phyloP scores from a whole-genome alignment of 805 yeast genomes.

The Wickerhamomyces ciferrii region DNA sequence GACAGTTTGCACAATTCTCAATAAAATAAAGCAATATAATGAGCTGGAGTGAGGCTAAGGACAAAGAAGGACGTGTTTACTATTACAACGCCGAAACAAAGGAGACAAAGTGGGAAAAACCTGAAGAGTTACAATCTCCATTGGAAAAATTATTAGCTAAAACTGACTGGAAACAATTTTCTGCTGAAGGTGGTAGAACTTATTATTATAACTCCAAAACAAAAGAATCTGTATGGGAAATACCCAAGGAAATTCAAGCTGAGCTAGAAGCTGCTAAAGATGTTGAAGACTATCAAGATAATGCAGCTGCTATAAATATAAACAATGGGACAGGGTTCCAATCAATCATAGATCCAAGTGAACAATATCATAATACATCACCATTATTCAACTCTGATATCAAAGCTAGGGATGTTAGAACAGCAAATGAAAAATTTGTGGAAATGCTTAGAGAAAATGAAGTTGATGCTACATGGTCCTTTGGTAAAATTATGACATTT shows the following conservation, averaged over 20 bases:
- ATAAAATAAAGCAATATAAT: background rate
- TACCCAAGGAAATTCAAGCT: conserved; percentile 48
- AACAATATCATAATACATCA: conserved; percentile 19
- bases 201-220: conserved; percentile 69
- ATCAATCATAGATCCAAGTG: conserved; percentile 9
- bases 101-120: conserved; percentile 80
- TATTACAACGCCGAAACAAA: conserved; percentile 63
- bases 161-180: conserved; percentile 49
- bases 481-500: conserved; percentile 54
- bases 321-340: conserved; percentile 3
- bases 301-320: background rate
- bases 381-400: conserved; percentile 21
- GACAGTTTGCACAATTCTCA: background rate
- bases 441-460: conserved; percentile 46
- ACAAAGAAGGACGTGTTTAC: conserved; percentile 64
- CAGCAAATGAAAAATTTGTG: conserved; percentile 41
- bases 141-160: conserved; percentile 40
- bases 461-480: conserved; percentile 76
- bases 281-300: conserved; percentile 1
- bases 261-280: conserved; percentile 8
- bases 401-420: conserved; percentile 21
- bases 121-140: conserved; percentile 43
- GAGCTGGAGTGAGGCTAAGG: conserved; percentile 60
- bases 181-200: conserved; percentile 49
- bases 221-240: conserved; percentile 72